Conservation (phyloP, 768 basidiomycete species). For the Rickenella mellea region DNA sequence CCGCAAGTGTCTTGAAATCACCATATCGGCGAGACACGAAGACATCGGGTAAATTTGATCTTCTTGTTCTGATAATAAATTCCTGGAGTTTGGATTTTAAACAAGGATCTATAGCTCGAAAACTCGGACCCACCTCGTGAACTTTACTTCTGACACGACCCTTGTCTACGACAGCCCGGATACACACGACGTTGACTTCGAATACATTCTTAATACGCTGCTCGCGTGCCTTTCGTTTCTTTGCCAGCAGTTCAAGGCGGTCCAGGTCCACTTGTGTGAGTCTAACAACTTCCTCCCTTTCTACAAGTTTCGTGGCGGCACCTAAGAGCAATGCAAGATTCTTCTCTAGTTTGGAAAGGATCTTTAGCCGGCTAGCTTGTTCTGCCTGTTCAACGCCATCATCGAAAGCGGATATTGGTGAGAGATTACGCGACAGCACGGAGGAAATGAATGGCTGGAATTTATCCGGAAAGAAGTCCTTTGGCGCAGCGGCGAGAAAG, state of each 20-base stretch:
- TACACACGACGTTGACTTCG: constrained; percentile 85
- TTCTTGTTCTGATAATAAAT: constrained; percentile 86
- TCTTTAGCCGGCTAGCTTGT: constrained; percentile 52
- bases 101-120: neutral
- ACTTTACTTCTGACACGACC: constrained; percentile 75
- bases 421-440: constrained; percentile 71
- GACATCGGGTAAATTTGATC: constrained; percentile 62
- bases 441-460: constrained; percentile 90
- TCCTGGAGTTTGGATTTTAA: constrained; percentile 42
- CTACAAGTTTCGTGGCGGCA: constrained; percentile 72
- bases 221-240: constrained; percentile 46
- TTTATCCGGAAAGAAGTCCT: constrained; percentile 89
- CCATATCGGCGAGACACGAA: constrained; percentile 92
- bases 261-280: constrained; percentile 80
- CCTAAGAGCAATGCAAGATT: constrained; percentile 76
- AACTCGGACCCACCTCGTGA: constrained; percentile 64
- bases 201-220: constrained; percentile 48
- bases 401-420: constrained; percentile 50
- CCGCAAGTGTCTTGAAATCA: constrained; percentile 83
- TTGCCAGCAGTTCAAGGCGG: constrained; percentile 63
- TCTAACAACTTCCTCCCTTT: constrained; percentile 84
- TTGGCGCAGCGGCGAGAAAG: constrained; percentile 82
- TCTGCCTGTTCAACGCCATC: constrained; percentile 41
- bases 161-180: constrained; percentile 75
- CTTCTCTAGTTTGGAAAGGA: constrained; percentile 75